Conservation (phyloP, 2,329 filamentous ascomycete genomes). For the Zalaria obscura region DNA sequence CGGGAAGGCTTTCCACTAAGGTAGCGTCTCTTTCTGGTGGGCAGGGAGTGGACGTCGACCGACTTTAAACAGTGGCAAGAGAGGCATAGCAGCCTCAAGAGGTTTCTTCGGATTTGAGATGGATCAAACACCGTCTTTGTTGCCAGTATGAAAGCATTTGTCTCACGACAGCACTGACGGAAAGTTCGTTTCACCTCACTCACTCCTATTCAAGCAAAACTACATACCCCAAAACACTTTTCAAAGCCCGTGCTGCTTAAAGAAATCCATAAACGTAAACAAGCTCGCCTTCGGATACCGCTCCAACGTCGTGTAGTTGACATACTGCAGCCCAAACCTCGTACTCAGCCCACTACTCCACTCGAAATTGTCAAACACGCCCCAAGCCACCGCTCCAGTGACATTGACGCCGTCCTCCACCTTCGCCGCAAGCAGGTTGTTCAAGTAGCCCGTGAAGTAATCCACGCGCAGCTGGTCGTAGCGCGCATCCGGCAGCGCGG, state of each 20-base stretch:
- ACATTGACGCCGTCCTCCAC: slow-evolving; percentile 20
- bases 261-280: slow-evolving; percentile 22
- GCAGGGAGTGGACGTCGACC: too few relatives aligned
- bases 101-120: too few relatives aligned
- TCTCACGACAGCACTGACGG: too few relatives aligned
- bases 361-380: slow-evolving; percentile 22
- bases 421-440: slow-evolving; percentile 19
- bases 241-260: slow-evolving; percentile 11
- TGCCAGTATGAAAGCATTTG: too few relatives aligned
- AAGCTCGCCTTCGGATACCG: slow-evolving; percentile 23
- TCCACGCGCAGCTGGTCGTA: slow-evolving; percentile 14
- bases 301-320: slow-evolving; percentile 21
- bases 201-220: too few relatives aligned
- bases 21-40: too few relatives aligned
- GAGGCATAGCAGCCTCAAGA: too few relatives aligned
- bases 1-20: too few relatives aligned
- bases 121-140: too few relatives aligned
- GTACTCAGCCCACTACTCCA: slow-evolving; percentile 19
- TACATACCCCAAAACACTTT: too few relatives aligned
- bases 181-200: too few relatives aligned
- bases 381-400: slow-evolving; percentile 19
- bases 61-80: too few relatives aligned
- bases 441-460: slow-evolving; percentile 20
- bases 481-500: slow-evolving; percentile 13
- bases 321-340: slow-evolving; percentile 21